These are phyloP conservation scores for Aspergillus panamensis DNA, from an alignment of 495 filamentous ascomycete genomes.

Conservation along the genomic window DNA sequence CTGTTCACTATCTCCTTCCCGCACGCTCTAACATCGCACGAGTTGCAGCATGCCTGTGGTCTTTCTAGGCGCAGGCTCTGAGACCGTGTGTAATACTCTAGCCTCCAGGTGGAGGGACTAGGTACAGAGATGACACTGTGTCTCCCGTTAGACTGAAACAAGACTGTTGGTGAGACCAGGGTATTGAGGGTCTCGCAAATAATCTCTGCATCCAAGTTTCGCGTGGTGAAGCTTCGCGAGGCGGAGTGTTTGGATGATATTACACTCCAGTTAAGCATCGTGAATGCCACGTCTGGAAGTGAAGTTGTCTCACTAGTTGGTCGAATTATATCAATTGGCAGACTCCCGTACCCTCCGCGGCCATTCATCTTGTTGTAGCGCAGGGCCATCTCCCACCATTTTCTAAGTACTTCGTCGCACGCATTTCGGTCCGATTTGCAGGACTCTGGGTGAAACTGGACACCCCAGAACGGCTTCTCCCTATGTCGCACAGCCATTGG, in stretches of 20 bases:
- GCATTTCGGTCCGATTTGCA: slow-evolving; percentile 73
- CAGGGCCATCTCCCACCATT: slow-evolving; percentile 64
- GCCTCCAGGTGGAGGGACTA: slow-evolving; percentile 39
- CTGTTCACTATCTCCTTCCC: slow-evolving; percentile 15
- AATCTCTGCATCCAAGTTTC: slow-evolving; percentile 28
- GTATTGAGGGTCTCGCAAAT: slow-evolving; percentile 38
- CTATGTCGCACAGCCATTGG: slow-evolving; percentile 74
- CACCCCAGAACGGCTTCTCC: slow-evolving; percentile 76
- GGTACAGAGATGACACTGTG: slow-evolving; percentile 42
- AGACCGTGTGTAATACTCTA: slow-evolving; percentile 35
- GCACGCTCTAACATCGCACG: neutral
- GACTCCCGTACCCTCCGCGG: slow-evolving; percentile 29
- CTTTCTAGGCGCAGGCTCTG: slow-evolving; percentile 27
- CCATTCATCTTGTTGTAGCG: slow-evolving; percentile 36
- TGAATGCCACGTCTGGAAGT: slow-evolving; percentile 32
- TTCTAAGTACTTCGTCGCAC: slow-evolving; percentile 61
- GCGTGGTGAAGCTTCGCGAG: slow-evolving; percentile 25
- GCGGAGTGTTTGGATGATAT: slow-evolving; percentile 29
- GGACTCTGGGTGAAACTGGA: slow-evolving; percentile 95
- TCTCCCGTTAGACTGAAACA: slow-evolving; percentile 45
- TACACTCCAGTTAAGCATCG: slow-evolving; percentile 38
- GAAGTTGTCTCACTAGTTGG: slow-evolving; percentile 20
- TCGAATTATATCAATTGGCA: slow-evolving; percentile 28
- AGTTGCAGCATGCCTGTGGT: slow-evolving; percentile 8
- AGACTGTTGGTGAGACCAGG: slow-evolving; percentile 35